Evolutionary conservation across 768 basidiomycete genomes (phyloP).

Genomic region (Coprinopsis marcescibilis): DNA sequence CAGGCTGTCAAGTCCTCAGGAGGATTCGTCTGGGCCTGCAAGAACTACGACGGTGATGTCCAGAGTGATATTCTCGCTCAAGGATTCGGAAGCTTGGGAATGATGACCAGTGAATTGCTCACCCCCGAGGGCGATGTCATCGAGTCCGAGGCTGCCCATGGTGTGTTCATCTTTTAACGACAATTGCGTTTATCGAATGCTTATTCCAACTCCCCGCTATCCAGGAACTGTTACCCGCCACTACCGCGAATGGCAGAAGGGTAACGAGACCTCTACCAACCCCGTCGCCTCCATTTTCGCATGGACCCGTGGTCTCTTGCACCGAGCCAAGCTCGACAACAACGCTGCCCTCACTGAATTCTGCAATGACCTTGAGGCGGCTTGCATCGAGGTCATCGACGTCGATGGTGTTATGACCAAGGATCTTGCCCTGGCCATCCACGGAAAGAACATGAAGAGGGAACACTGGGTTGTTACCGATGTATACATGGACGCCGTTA

Average conservation of each 20-base stretch:
- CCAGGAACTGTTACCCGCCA: slow-evolving; percentile 87
- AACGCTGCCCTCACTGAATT: slow-evolving; percentile 73
- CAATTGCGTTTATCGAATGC: background rate
- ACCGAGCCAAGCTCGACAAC: slow-evolving; percentile 87
- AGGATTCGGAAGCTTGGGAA: slow-evolving; percentile 92
- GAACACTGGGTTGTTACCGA: slow-evolving; percentile 97
- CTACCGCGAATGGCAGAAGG: slow-evolving; percentile 96
- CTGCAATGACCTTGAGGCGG: slow-evolving; percentile 73
- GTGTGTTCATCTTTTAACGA: slow-evolving; percentile 24
- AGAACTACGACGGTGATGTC: slow-evolving; percentile 83
- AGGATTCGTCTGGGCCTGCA: slow-evolving; percentile 77
- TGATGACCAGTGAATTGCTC: slow-evolving; percentile 97
- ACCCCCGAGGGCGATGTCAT: slow-evolving; percentile 91
- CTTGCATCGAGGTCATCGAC: slow-evolving; percentile 91
- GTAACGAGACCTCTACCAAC: slow-evolving; percentile 96
- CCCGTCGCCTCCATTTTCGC: slow-evolving; percentile 98
- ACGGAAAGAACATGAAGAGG: slow-evolving; percentile 85
- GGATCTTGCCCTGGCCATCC: slow-evolving; percentile 91
- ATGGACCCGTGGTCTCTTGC: slow-evolving; percentile 93
- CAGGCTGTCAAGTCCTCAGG: slow-evolving; percentile 96
- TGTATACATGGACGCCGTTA: slow-evolving; percentile 90
- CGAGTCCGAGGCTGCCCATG: slow-evolving; percentile 96
- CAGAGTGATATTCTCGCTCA: slow-evolving; percentile 95
- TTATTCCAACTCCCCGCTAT: background rate
- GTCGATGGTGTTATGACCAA: slow-evolving; percentile 92